Base-by-base conservation (phyloP, 768 basidiomycete species). In the Omphalotus guepiniiformis region DNA sequence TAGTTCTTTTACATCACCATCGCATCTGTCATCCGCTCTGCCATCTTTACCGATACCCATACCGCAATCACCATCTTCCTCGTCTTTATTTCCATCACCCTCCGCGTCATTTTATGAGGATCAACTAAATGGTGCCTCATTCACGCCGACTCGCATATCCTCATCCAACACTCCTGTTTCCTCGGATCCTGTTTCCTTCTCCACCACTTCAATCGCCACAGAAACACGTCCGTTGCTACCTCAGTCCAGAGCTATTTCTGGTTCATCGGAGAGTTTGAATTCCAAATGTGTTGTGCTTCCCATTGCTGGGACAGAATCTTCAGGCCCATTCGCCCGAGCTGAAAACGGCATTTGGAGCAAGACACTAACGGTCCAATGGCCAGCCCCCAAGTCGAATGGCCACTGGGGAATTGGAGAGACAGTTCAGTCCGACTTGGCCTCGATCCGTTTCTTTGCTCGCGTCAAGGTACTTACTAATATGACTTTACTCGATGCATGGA, bases 371-470 rank as follows among this genome's bases (percentile, higher is more conserved):
- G 63, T 88, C 34, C 81, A 83, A 54, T 87, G 88, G 83, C 85
- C 88, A 12, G 74, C 78, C 28, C 64, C 75, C 45, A 85, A 82
- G 58, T 78, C 83, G 3, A 75, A 75, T 49, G 81, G 76, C 56
- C 79, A 85, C 16, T 92, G 89, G 85, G 77, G 87, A 7, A 76
- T 86, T 48, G 89, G 89, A 9, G 88, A 90, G 69, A 84, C 85
- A 22, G 76, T 88, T 54, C 70, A 75, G 53, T 83, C 83, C 34
- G 72, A 78, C 42, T 63, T 84, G 54, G 80, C 77, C 12, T 74
- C 77, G 43, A 76, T 89, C 44, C 76, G 75, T 60, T 93, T 88
- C 63, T 81, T 83, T 62, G 68, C 84, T 55, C 78, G 80, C 37
- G 71, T 83, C 54, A 87, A 86, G 76, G 83, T 88, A 47, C 54